Evolutionary conservation across 257 asterid species (phyloP).

Genomic region (Nicotiana tabacum): DNA sequence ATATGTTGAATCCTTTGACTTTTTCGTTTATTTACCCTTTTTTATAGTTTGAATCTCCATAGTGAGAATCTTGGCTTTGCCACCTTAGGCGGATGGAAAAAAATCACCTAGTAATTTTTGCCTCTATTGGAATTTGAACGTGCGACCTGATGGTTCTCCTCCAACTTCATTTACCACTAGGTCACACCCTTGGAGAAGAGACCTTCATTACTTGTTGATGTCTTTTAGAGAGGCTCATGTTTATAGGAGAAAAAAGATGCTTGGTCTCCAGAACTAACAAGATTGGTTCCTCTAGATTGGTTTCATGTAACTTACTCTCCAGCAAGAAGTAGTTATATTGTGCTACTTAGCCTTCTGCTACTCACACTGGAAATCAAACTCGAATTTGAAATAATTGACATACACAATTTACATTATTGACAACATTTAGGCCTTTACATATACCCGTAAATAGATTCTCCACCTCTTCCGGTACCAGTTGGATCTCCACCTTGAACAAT

Average conservation of each 20-base stretch:
- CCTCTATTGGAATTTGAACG: no score
- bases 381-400: not conserved
- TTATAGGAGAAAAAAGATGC: not conserved
- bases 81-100: no score
- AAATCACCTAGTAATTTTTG: no score
- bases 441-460: constrained; percentile 95
- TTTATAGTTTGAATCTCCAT: no score
- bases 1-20: no score
- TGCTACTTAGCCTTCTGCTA: not conserved
- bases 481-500: constrained; percentile 98
- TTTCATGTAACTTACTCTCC: not conserved
- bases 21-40: no score
- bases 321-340: not conserved
- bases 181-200: no score
- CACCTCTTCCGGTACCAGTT: constrained; percentile 95
- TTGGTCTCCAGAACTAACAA: not conserved
- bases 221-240: no score
- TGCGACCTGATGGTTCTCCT: no score
- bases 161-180: no score
- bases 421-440: not conserved
- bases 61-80: no score
- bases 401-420: not conserved
- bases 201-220: not conserved
- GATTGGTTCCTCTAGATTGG: not conserved
- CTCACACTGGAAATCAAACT: not conserved